phyloP scores from a whole-genome alignment of 1,139 yeast genomes.

The Hansenula sp. region DNA sequence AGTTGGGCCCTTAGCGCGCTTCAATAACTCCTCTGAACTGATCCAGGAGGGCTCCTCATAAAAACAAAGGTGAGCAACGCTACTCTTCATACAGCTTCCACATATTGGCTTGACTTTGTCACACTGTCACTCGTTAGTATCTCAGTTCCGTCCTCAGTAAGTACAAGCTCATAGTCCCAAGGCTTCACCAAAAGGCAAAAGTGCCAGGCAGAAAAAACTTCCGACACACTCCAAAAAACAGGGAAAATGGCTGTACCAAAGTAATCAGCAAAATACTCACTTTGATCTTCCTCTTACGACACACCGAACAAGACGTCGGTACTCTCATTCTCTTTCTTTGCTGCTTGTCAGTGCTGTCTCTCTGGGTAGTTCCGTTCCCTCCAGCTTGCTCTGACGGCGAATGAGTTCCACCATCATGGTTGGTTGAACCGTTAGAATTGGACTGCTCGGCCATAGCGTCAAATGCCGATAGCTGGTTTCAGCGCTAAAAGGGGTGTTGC shows the following conservation, averaged over 20 bases:
- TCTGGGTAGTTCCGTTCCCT: neutral
- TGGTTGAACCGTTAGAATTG: neutral
- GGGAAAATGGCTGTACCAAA: neutral
- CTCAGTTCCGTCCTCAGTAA: too few species aligned
- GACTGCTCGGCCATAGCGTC: neutral
- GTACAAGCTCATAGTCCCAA: neutral
- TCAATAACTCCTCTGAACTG: constrained; percentile 15
- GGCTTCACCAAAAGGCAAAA: neutral
- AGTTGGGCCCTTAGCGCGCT: constrained; percentile 6
- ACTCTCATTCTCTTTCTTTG: constrained; percentile 35
- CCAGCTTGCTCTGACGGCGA: neutral
- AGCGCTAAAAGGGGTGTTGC: neutral
- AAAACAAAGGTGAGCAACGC: constrained; percentile 55
- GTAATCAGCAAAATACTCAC: neutral
- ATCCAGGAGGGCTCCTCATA: constrained; percentile 49
- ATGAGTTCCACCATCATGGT: neutral
- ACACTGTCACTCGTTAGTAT: constrained; percentile 30
- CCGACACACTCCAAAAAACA: neutral
- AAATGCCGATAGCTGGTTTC: neutral
- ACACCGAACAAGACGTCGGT: constrained; percentile 41
- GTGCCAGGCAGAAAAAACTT: neutral
- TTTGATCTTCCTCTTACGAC: constrained; percentile 40
- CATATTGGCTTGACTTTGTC: constrained; percentile 62
- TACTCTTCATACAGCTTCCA: constrained; percentile 55
- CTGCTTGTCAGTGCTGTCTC: constrained; percentile 1